phyloP scores from a whole-genome alignment of 1,284 basidiomycete species.

The Athelia sp. region DNA sequence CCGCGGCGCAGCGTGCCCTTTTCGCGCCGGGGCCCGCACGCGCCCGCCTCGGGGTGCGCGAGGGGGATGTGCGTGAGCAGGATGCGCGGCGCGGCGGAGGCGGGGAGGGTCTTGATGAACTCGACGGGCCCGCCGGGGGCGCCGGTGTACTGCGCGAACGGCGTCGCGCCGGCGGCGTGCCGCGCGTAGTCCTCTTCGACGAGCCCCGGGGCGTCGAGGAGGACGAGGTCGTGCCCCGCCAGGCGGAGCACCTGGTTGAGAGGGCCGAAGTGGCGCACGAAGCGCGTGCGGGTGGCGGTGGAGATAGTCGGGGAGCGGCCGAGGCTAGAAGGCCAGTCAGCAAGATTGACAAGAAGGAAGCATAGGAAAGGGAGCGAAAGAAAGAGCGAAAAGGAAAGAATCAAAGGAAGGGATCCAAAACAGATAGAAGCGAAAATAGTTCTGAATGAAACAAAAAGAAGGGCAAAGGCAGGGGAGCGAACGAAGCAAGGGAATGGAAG shows the following conservation, averaged over 20 bases:
- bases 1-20: slow-evolving; percentile 67
- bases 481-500: no score
- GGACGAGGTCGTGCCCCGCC: slow-evolving; percentile 67
- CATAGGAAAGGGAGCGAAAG: no score
- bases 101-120: no score
- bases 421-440: no score
- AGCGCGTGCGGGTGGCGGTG: slow-evolving; percentile 55
- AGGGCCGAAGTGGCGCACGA: slow-evolving; percentile 61
- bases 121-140: no score
- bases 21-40: slow-evolving; percentile 76
- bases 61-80: slow-evolving; percentile 84
- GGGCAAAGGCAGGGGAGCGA: no score
- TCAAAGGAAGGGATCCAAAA: no score
- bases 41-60: slow-evolving; percentile 60
- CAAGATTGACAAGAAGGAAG: no score
- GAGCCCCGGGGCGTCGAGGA: slow-evolving; percentile 73
- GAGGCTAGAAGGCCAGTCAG: slow-evolving; percentile 40
- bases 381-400: no score
- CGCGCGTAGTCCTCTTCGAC: slow-evolving; percentile 78
- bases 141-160: background rate
- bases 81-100: slow-evolving; percentile 29
- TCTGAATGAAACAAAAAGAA: no score
- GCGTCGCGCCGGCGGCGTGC: slow-evolving; percentile 28
- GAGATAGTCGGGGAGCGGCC: slow-evolving; percentile 56
- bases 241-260: slow-evolving; percentile 49